These are phyloP conservation scores for Leccinum sublutescens DNA, from an alignment of 768 basidiomycete genomes.

Conservation along the genomic window DNA sequence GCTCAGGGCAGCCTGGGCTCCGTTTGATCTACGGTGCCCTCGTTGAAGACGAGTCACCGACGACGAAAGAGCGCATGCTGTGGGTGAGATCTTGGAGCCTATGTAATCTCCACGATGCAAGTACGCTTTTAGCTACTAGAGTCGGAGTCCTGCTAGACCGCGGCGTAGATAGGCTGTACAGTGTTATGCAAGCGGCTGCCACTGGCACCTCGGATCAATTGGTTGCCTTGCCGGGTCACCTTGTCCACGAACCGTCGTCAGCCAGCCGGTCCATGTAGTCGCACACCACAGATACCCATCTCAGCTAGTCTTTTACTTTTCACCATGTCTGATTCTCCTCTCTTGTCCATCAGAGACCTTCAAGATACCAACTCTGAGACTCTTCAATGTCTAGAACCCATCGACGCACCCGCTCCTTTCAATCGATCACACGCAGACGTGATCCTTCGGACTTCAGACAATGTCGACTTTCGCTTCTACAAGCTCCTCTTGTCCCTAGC, in stretches of 20 bases:
- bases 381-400: constrained; percentile 8
- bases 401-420: constrained; percentile 42
- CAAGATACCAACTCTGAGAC: constrained; percentile 2
- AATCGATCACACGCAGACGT: constrained; percentile 50
- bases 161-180: too few species aligned
- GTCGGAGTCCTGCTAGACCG: too few species aligned
- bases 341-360: constrained; percentile 3
- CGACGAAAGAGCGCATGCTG: background rate
- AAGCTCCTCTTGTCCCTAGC: constrained; percentile 53
- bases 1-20: too few species aligned
- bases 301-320: background rate
- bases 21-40: too few species aligned
- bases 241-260: constrained; percentile 4
- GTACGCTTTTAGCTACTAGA: background rate
- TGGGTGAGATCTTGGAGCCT: too few species aligned
- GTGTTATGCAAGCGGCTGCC: background rate
- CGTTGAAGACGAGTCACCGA: background rate
- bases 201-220: constrained; percentile 5
- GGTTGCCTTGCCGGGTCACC: constrained; percentile 5
- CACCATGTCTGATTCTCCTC: constrained; percentile 17
- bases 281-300: background rate
- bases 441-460: constrained; percentile 54
- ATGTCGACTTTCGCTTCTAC: constrained; percentile 51
- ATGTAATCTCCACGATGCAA: background rate
- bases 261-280: constrained; percentile 14